phyloP scores from a whole-genome alignment of 2,329 filamentous ascomycete genomes.

The Neonectria magnoliae region DNA sequence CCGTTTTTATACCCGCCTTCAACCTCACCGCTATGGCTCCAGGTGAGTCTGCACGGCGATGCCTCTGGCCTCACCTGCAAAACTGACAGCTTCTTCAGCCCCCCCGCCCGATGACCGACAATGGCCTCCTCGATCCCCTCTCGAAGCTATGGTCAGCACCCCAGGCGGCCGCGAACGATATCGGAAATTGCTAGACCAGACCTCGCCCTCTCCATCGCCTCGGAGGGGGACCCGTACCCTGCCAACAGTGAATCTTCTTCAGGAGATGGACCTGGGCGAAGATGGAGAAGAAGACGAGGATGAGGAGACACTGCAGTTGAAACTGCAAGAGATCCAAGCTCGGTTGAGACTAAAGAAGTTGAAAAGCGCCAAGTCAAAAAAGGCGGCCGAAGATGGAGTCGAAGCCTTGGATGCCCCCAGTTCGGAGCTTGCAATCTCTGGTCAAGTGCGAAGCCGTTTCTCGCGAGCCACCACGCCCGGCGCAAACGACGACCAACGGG shows the following conservation, averaged over 20 bases:
- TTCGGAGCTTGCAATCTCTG: slow-evolving; percentile 38
- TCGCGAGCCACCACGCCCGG: slow-evolving; percentile 42
- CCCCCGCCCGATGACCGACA: slow-evolving; percentile 58
- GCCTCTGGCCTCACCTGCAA: slow-evolving; percentile 4
- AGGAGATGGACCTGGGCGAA: slow-evolving; percentile 46
- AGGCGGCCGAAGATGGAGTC: slow-evolving; percentile 29
- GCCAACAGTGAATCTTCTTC: slow-evolving; percentile 46
- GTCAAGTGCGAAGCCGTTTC: slow-evolving; percentile 30
- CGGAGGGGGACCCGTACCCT: slow-evolving; percentile 41
- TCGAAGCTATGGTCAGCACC: slow-evolving; percentile 71
- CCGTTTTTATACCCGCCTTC: slow-evolving; percentile 24
- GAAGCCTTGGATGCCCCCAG: slow-evolving; percentile 30
- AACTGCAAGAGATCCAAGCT: slow-evolving; percentile 89
- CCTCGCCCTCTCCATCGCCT: slow-evolving; percentile 76
- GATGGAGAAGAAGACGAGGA: slow-evolving; percentile 76
- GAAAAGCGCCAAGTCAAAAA: slow-evolving; percentile 63
- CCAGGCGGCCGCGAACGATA: slow-evolving; percentile 83
- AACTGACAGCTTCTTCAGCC: slow-evolving; percentile 34
- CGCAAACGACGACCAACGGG: slow-evolving; percentile 31
- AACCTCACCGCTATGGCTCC: slow-evolving; percentile 37
- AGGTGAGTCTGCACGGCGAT: slow-evolving; percentile 33
- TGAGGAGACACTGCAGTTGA: slow-evolving; percentile 87
- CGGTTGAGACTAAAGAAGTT: slow-evolving; percentile 88
- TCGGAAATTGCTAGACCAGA: slow-evolving; percentile 72
- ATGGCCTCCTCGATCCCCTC: slow-evolving; percentile 75